A percentile compares a stretch with the other conserved stretches of the same genome.
Conservation (phyloP, 345 rosid species). For the Lenwebbia sp. region DNA sequence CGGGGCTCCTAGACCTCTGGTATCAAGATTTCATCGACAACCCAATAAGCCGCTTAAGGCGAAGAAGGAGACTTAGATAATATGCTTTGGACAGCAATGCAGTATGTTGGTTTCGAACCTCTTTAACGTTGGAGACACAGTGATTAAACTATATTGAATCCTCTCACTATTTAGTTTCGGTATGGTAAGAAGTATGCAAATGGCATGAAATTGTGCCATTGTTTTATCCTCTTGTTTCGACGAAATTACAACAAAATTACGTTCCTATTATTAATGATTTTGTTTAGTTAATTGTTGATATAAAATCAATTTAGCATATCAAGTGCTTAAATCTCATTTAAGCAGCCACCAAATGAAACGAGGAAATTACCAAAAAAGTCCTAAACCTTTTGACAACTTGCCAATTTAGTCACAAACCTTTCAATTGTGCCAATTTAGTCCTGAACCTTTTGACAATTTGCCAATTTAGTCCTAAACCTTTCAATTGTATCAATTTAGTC, state of each 20-base stretch:
- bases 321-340: not conserved
- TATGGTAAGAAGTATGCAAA: not conserved
- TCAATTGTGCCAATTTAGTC: no score
- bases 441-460: no score
- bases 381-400: no score
- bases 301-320: not conserved
- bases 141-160: not conserved
- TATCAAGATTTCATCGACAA: constrained; percentile 21
- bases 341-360: no score
- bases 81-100: not conserved
- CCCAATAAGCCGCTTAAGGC: not conserved
- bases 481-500: no score
- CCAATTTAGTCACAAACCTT: no score
- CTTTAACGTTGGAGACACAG: not conserved
- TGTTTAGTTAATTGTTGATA: not conserved
- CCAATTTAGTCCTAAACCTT: no score
- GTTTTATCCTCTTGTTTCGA: no score
- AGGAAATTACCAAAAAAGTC: no score
- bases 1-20: constrained; percentile 19
- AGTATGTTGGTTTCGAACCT: not conserved
- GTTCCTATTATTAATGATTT: not conserved
- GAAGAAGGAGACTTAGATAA: not conserved
- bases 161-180: not conserved
- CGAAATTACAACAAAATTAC: not conserved
- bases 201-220: not conserved